Evolutionary conservation across 495 filamentous ascomycete genomes (phyloP), one percentile per base, ranked within the genome.

Genomic region (Penicillium coprophilum): DNA sequence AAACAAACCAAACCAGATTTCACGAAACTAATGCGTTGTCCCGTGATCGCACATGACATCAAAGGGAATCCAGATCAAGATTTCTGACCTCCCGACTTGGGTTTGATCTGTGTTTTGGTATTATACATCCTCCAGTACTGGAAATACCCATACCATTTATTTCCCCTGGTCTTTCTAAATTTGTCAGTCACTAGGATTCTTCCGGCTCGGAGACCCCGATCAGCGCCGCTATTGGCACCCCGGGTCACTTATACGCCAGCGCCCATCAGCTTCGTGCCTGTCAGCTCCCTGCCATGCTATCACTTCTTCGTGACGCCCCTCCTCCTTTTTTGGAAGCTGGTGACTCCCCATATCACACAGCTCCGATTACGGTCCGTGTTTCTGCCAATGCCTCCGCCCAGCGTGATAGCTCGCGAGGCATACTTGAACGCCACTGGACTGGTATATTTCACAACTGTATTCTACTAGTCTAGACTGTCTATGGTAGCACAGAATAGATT

Each of bases 191-290:
- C 4, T 13, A 40, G 19, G 10, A 38, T 46, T 54, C 53, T 55
- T 28, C 36, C 31, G 52, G 39, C 38, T 19, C 55, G 58, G 53
- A 46, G 40, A 43, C 54, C 41, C 65, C 63, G 65, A 68, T 68
- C 65, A 59, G 58, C 65, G 53, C 50, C 65, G 43, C 65, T 68
- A 68, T 68, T 66, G 65, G 63, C 55, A 31, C 40, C 38, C 38
- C 55, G 45, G 53, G 51, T 48, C 62, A 43, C 54, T 46, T 46
- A 56, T 48, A 50, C 58, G 60, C 56, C 38, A 53, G 32, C 40
- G 53, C 56, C 55, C 53, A 51, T 47, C 34, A 39, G 44, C 59
- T 58, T 53, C 65, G 65, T 68, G 63, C 63, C 65, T 64, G 63
- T 66, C 65, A 66, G 55, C 51, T 45, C 17, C 50, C 31, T 19